A percentile compares a stretch with the other conserved stretches of the same genome.
These are phyloP conservation scores for Phytopythium ostracodes DNA, from an alignment of 352 stramenopile species.

Conservation along the genomic window DNA sequence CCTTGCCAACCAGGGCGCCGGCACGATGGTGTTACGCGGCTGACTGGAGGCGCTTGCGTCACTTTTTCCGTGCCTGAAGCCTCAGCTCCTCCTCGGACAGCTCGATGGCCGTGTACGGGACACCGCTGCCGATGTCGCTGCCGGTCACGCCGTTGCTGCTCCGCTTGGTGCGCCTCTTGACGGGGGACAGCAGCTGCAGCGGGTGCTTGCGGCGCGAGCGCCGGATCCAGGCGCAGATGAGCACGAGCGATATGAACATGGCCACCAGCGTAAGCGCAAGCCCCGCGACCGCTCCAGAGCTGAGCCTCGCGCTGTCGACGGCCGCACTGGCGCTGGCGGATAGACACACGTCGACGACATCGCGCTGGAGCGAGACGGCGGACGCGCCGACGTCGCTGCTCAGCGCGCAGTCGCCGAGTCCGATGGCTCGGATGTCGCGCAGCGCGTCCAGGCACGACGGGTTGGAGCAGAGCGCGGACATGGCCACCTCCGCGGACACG, in stretches of 20 bases:
- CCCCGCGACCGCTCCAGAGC: neutral
- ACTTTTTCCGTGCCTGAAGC: slow-evolving; percentile 1
- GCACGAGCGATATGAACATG: neutral
- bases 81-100: slow-evolving; percentile 6
- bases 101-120: slow-evolving; percentile 4
- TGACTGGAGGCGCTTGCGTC: neutral
- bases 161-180: neutral
- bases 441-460: neutral
- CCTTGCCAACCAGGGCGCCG: too few species aligned
- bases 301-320: neutral
- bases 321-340: neutral
- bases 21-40: too few species aligned
- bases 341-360: neutral
- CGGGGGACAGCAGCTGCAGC: slow-evolving; percentile 4
- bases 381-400: neutral
- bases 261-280: slow-evolving; percentile 1
- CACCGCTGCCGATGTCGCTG: neutral
- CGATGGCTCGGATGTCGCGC: neutral
- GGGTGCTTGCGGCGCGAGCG: slow-evolving; percentile 5
- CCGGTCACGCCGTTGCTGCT: neutral
- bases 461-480: neutral
- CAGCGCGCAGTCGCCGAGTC: slow-evolving; percentile 1
- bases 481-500: neutral
- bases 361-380: neutral
- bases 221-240: neutral